Percentiles rank a stretch among this genome's conserved stretches.
These are phyloP conservation scores for Aspergillus ellipticus DNA, from an alignment of 495 filamentous ascomycete species.

Conservation along the genomic window DNA sequence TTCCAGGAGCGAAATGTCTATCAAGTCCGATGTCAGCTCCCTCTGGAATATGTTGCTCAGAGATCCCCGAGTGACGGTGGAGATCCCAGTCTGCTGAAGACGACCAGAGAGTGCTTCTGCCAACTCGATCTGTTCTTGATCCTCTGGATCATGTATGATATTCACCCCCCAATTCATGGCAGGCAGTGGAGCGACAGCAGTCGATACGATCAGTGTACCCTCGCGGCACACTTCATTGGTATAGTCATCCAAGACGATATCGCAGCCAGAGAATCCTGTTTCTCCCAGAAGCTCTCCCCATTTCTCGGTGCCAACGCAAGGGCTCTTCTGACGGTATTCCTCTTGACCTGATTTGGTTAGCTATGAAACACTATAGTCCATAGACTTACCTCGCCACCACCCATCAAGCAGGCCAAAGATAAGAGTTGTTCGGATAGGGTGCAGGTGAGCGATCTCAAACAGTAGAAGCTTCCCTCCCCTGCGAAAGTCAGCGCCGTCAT, in stretches of 20 bases:
- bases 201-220: neutral
- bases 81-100: neutral
- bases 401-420: conserved; percentile 18
- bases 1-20: conserved; percentile 7
- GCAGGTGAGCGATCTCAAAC: conserved; percentile 12
- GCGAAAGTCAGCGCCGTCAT: neutral
- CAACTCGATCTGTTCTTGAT: neutral
- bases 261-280: conserved; percentile 21
- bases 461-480: conserved; percentile 15
- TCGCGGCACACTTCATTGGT: conserved; percentile 2
- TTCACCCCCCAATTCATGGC: neutral
- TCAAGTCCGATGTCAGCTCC: neutral
- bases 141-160: neutral
- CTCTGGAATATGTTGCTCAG: neutral
- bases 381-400: conserved; percentile 17
- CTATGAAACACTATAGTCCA: neutral
- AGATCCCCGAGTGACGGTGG: neutral
- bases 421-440: conserved; percentile 5
- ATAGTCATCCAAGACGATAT: conserved; percentile 6
- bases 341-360: conserved; percentile 4
- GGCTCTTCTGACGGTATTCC: conserved; percentile 11
- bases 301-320: conserved; percentile 11
- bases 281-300: conserved; percentile 20
- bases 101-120: neutral
- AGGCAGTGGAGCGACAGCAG: neutral